Conservation (phyloP, 83 land plant species). For the Diphasiastrum complanatum region DNA sequence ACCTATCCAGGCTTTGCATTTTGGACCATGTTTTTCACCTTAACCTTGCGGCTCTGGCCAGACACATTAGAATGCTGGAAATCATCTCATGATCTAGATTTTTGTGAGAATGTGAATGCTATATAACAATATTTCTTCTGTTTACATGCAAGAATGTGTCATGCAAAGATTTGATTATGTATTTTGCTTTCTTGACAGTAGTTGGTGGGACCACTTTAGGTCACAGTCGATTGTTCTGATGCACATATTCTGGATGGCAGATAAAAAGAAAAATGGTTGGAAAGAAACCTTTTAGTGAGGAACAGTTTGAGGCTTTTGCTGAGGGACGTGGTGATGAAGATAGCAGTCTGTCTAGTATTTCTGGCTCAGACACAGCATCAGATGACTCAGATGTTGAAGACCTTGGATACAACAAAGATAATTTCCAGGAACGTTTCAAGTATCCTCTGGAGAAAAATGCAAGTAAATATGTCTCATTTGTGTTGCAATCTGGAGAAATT, state of each 20-base stretch:
- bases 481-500: slow-evolving; percentile 12
- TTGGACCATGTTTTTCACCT: too few relatives aligned
- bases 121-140: background rate
- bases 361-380: slow-evolving; percentile 87
- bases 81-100: background rate
- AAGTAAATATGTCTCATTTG: slow-evolving; percentile 12
- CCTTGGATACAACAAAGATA: slow-evolving; percentile 28
- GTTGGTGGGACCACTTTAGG: background rate
- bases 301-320: slow-evolving; percentile 56
- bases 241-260: slow-evolving; percentile 24
- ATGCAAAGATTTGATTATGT: background rate
- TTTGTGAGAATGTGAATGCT: background rate
- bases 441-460: background rate
- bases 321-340: slow-evolving; percentile 43
- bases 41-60: too few relatives aligned
- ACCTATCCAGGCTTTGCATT: too few relatives aligned
- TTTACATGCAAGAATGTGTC: background rate
- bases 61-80: background rate
- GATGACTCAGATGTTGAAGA: slow-evolving; percentile 19
- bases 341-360: slow-evolving; percentile 82
- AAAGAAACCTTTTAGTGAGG: slow-evolving; percentile 63
- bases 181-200: background rate
- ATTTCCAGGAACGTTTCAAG: background rate
- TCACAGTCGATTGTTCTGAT: background rate
- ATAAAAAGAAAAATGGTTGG: slow-evolving; percentile 76